These are phyloP conservation scores for Taphrina populina DNA, from an alignment of 1,139 yeast species.

Conservation along the genomic window DNA sequence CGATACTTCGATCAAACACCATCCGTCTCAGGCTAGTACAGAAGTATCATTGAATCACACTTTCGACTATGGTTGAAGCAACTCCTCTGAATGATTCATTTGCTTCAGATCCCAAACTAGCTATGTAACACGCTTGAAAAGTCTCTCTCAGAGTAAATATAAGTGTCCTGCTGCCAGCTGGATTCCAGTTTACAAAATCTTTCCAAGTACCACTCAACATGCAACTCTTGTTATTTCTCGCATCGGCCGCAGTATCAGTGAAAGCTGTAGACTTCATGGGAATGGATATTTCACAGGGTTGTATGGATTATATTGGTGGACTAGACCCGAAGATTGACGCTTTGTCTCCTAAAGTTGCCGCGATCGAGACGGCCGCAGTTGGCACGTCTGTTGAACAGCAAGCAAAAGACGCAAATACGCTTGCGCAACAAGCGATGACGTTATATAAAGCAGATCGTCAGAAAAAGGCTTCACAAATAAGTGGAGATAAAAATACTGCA, in stretches of 20 bases:
- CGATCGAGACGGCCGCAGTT: background rate
- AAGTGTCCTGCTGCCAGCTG: too few relatives aligned
- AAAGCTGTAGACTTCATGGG: constrained; percentile 14
- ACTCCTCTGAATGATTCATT: too few relatives aligned
- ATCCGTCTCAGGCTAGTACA: too few relatives aligned
- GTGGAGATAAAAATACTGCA: background rate
- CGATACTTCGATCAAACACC: too few relatives aligned
- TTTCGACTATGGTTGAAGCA: too few relatives aligned
- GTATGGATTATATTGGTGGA: constrained; percentile 3
- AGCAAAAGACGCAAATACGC: constrained; percentile 8
- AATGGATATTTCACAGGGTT: constrained; percentile 9
- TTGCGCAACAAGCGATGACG: background rate
- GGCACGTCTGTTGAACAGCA: constrained; percentile 9
- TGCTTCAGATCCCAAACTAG: too few relatives aligned
- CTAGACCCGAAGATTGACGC: constrained; percentile 11
- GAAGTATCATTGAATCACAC: too few relatives aligned
- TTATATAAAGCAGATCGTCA: constrained; percentile 4
- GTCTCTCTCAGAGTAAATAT: too few relatives aligned
- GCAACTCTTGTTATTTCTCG: constrained; percentile 7
- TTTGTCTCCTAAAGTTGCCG: constrained; percentile 2
- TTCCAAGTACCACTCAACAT: background rate
- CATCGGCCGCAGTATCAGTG: background rate
- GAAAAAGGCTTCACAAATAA: constrained; percentile 9
- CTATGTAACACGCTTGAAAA: too few relatives aligned
- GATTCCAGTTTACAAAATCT: too few relatives aligned